A percentile compares a stretch with the other conserved stretches of the same genome.
Evolutionary conservation across 495 filamentous ascomycete species (phyloP).

Genomic region (Talaromyces wortmannii): DNA sequence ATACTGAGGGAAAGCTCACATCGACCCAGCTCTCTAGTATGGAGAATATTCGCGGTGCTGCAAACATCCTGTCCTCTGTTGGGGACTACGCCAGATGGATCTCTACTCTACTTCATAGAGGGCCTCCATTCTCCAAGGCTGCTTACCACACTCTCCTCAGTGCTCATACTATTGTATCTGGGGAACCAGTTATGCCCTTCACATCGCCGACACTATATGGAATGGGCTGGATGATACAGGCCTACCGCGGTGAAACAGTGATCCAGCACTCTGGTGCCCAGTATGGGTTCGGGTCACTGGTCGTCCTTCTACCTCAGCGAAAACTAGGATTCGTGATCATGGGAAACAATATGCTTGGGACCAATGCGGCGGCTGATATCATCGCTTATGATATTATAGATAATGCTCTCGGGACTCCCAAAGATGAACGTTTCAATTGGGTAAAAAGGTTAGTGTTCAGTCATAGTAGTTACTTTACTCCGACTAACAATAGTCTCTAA

Average conservation of each 20-base stretch:
- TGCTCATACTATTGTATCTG: constrained; percentile 11
- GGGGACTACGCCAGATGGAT: constrained; percentile 44
- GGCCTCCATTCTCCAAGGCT: constrained; percentile 9
- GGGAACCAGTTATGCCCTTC: not conserved
- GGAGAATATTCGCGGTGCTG: constrained; percentile 31
- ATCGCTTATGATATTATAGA: too few relatives aligned
- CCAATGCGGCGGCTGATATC: too few relatives aligned
- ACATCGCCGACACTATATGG: too few relatives aligned
- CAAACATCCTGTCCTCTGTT: constrained; percentile 37
- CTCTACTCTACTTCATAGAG: constrained; percentile 15
- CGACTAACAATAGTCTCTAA: not conserved
- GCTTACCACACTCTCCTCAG: constrained; percentile 23
- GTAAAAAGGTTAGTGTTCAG: too few relatives aligned
- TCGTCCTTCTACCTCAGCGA: constrained; percentile 9
- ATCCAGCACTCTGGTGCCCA: constrained; percentile 53
- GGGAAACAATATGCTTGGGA: not conserved
- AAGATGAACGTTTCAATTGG: too few relatives aligned
- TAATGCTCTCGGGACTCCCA: too few relatives aligned
- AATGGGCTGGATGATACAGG: constrained; percentile 9
- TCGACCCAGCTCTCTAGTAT: not conserved
- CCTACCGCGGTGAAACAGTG: constrained; percentile 8
- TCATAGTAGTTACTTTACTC: not conserved
- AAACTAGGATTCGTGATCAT: not conserved
- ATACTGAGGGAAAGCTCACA: constrained; percentile 11
- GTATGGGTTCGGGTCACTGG: constrained; percentile 89